These are phyloP conservation scores for Pythium grandisporangium DNA, from an alignment of 352 stramenopile genomes.

Conservation along the genomic window DNA sequence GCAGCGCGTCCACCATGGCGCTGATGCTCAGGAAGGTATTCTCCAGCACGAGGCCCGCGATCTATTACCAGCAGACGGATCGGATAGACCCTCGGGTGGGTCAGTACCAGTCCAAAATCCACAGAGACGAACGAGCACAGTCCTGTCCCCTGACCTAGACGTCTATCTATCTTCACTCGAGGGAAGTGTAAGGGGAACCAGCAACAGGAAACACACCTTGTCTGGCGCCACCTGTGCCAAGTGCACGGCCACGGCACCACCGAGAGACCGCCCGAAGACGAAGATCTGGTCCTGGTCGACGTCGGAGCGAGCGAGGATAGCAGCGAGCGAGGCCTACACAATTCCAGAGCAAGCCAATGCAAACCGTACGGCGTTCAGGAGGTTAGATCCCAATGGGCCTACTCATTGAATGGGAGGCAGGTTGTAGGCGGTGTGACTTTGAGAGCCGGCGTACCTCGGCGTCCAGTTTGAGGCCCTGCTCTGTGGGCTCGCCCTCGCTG, in stretches of 20 bases:
- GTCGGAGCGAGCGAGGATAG: constrained; percentile 55
- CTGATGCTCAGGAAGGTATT: constrained; percentile 94
- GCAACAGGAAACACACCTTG: constrained; percentile 23
- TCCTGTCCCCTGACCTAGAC: background rate
- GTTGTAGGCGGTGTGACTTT: too few species aligned
- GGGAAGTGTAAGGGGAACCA: background rate
- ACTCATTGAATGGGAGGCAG: too few species aligned
- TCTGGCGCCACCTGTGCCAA: constrained; percentile 70
- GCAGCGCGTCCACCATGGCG: constrained; percentile 90
- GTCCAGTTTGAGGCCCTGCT: constrained; percentile 89
- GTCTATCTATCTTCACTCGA: too few species aligned
- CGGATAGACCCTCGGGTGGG: too few species aligned
- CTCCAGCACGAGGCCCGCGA: constrained; percentile 89
- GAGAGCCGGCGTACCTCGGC: constrained; percentile 77
- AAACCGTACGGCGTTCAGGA: too few species aligned
- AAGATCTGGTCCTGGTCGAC: constrained; percentile 86
- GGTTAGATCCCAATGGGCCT: too few species aligned
- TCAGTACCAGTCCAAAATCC: too few species aligned
- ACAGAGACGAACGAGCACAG: background rate
- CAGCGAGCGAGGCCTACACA: constrained; percentile 67
- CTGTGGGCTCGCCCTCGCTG: constrained; percentile 76
- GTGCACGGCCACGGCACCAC: constrained; percentile 89
- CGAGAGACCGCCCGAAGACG: constrained; percentile 89
- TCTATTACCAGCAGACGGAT: too few species aligned
- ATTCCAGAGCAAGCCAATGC: too few species aligned